Percentiles rank a stretch among this genome's conserved stretches.
phyloP scores from a whole-genome alignment of 257 asterid species.

The Ballota nigra region DNA sequence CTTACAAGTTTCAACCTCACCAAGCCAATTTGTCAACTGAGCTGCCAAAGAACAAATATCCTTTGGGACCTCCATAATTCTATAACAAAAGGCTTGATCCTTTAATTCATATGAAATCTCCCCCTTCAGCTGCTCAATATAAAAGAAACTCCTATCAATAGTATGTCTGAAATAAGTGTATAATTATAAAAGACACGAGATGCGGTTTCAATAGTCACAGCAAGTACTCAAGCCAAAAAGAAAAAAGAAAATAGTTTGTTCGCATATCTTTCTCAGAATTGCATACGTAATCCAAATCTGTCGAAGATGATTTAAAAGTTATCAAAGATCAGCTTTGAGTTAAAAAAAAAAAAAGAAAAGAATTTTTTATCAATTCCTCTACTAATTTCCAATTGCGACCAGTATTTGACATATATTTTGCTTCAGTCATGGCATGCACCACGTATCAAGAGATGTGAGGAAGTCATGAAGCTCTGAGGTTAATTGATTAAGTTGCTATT shows the following conservation, averaged over 20 bases:
- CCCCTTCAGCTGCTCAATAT: conserved; percentile 62
- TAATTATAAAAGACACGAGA: neutral
- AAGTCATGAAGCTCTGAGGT: neutral
- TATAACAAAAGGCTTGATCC: conserved; percentile 87
- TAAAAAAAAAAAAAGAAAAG: too few relatives aligned
- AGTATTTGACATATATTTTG: neutral
- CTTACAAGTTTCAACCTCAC: conserved; percentile 86
- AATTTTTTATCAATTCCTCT: neutral
- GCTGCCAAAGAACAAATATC: conserved; percentile 81
- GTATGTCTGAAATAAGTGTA: neutral
- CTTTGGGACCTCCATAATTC: conserved; percentile 50
- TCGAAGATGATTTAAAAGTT: neutral
- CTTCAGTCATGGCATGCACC: neutral
- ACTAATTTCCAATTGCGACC: neutral
- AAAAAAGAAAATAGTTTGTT: neutral
- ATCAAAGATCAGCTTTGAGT: neutral
- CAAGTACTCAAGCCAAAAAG: neutral
- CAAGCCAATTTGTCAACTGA: conserved; percentile 70
- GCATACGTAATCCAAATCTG: neutral
- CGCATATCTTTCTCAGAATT: neutral
- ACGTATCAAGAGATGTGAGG: neutral
- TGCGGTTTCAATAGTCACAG: neutral
- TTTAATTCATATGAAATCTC: conserved; percentile 86
- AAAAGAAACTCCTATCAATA: conserved; percentile 12
- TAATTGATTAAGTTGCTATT: neutral